Evolutionary conservation across 176 grass and related monocot species (phyloP), one percentile per base, ranked within the genome.

Genomic region (Leersia perrieri): DNA sequence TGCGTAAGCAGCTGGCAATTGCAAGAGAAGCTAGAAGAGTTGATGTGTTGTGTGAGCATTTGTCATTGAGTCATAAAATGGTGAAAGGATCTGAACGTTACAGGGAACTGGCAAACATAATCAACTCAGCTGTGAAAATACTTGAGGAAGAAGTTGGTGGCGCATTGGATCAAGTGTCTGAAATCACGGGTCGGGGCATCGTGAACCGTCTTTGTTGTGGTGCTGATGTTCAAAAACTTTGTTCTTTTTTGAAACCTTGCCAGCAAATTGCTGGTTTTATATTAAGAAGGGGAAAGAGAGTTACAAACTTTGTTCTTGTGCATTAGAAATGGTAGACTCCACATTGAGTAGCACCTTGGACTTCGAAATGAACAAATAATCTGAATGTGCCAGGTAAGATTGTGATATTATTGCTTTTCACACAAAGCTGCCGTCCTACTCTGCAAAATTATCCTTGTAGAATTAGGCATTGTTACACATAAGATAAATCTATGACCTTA

Each of bases 201-300:
- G 95, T 98, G 55, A 98, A 94, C 53, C 73, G 92, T 45, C 92
- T 98, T 77, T 87, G 84, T 76, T 92, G 92, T 62, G 60, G 90
- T 66, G 84, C 83, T 82, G 92, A 94, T 72, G 85, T 98, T 75
- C 95, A 94, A 74, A 92, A 87, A 70, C 95, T 98, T n/a, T 98
- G 92, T 80, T 85, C 60, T 23, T 57, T n/a, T n/a, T n/a, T n/a
- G n/a, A n/a, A n/a, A n/a, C n/a, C n/a, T n/a, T n/a, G n/a, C n/a
- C n/a, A n/a, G n/a, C n/a, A n/a, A n/a, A n/a, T n/a, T n/a, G n/a
- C n/a, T n/a, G n/a, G n/a, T n/a, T n/a, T n/a, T n/a, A n/a, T n/a
- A n/a, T n/a, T n/a, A n/a, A n/a, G n/a, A n/a, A n/a, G n/a, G n/a
- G n/a, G n/a, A n/a, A n/a, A n/a, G n/a, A n/a, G n/a, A n/a, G n/a